These are phyloP conservation scores for Penicillium ucsense DNA, from an alignment of 495 filamentous ascomycete species.

Conservation along the genomic window DNA sequence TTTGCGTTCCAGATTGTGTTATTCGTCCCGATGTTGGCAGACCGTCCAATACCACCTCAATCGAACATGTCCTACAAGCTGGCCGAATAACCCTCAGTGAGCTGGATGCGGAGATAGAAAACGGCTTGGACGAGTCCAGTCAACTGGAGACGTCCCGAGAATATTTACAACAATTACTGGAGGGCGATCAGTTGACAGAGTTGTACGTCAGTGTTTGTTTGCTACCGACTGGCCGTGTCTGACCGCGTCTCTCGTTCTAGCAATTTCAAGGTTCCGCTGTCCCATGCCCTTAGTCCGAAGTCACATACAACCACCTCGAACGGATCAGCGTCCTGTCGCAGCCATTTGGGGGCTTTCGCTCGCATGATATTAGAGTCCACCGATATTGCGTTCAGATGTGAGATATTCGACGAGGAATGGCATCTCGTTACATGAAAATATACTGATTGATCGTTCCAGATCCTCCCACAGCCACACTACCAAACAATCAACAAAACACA, in stretches of 20 bases:
- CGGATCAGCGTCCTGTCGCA: conserved; percentile 13
- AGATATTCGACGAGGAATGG: conserved; percentile 7
- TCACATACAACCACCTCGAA: conserved; percentile 10
- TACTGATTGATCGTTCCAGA: conserved; percentile 15
- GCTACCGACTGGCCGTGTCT: too few relatives aligned
- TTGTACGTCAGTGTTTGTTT: conserved; percentile 42
- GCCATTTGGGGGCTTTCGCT: conserved; percentile 45
- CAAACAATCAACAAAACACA: conserved; percentile 13
- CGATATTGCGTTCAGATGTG: conserved; percentile 46
- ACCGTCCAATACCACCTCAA: conserved; percentile 32
- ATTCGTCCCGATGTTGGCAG: conserved; percentile 33
- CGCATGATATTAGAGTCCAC: conserved; percentile 48
- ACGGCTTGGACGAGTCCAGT: conserved; percentile 29
- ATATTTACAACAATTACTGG: conserved; percentile 61
- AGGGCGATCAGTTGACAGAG: conserved; percentile 58
- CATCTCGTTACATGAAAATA: too few relatives aligned
- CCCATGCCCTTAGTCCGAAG: conserved; percentile 13
- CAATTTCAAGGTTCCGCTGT: conserved; percentile 53
- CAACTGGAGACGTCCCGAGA: conserved; percentile 41
- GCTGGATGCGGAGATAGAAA: conserved; percentile 30
- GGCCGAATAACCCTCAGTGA: conserved; percentile 34
- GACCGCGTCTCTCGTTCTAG: conserved; percentile 32
- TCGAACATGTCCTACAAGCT: conserved; percentile 36
- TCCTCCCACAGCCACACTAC: conserved; percentile 28
- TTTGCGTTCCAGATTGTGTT: conserved; percentile 25